These are phyloP conservation scores for Ophiorrhiza pumila DNA, from an alignment of 257 asterid species.

Conservation along the genomic window DNA sequence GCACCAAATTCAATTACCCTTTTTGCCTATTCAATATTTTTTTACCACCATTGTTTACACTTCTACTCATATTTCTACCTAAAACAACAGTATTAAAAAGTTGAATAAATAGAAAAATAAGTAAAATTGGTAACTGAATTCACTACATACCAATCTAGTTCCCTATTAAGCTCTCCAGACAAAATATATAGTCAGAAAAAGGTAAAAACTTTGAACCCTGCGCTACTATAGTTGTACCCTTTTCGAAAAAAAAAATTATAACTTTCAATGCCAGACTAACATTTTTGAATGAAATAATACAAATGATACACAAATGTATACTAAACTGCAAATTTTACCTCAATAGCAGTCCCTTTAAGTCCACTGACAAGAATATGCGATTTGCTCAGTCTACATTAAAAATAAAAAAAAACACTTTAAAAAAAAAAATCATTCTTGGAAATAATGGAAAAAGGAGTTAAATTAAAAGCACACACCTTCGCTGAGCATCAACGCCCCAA, in stretches of 20 bases:
- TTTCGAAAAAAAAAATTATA: background rate
- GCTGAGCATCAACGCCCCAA: constrained; percentile 99
- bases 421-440: background rate
- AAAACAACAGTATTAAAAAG: too few species aligned
- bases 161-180: too few species aligned
- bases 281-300: background rate
- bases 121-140: too few species aligned
- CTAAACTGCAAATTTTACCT: constrained; percentile 42
- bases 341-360: constrained; percentile 72
- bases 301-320: background rate
- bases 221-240: too few species aligned
- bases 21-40: too few species aligned
- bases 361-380: constrained; percentile 85
- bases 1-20: too few species aligned
- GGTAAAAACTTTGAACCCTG: too few species aligned
- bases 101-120: too few species aligned
- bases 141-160: too few species aligned
- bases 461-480: constrained; percentile 47
- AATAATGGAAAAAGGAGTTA: background rate
- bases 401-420: background rate
- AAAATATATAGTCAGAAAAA: too few species aligned
- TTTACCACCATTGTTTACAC: too few species aligned
- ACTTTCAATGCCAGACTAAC: background rate
- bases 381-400: constrained; percentile 68
- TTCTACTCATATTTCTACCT: too few species aligned